Evolutionary conservation across 768 basidiomycete genomes (phyloP).

Genomic region (Inosperma sp.): DNA sequence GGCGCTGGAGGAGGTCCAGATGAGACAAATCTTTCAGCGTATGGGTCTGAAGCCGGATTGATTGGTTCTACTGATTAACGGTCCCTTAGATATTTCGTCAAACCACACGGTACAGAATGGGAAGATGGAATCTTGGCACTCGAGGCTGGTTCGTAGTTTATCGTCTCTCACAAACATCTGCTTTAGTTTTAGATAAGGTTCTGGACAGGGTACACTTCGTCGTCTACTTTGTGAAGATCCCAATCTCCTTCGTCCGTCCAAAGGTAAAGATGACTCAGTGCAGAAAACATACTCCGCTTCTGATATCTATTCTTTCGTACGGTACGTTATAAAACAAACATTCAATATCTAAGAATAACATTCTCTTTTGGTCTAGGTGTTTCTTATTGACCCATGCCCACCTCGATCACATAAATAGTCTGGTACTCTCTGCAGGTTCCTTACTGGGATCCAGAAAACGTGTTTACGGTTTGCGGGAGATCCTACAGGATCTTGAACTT

Average conservation of each 20-base stretch:
- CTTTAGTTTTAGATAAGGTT: slow-evolving; percentile 47
- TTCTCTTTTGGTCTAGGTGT: slow-evolving; percentile 48
- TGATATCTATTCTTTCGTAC: slow-evolving; percentile 52
- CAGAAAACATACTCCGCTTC: slow-evolving; percentile 34
- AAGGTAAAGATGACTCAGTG: slow-evolving; percentile 21
- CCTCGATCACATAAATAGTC: slow-evolving; percentile 81
- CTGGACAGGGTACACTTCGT: slow-evolving; percentile 75
- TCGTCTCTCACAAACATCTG: background rate
- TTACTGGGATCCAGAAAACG: slow-evolving; percentile 56
- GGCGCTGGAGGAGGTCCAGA: slow-evolving; percentile 85
- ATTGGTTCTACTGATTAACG: slow-evolving; percentile 15
- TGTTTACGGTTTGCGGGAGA: slow-evolving; percentile 56
- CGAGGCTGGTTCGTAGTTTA: slow-evolving; percentile 69
- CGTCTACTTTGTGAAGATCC: slow-evolving; percentile 56
- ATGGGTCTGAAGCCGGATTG: slow-evolving; percentile 29
- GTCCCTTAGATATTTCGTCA: slow-evolving; percentile 80
- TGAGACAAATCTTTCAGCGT: slow-evolving; percentile 88
- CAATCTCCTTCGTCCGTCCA: slow-evolving; percentile 42
- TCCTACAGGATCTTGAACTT: slow-evolving; percentile 63
- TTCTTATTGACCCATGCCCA: slow-evolving; percentile 89
- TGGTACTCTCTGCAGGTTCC: slow-evolving; percentile 82
- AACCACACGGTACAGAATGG: slow-evolving; percentile 64
- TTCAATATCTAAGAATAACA: slow-evolving; percentile 5
- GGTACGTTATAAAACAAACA: slow-evolving; percentile 26
- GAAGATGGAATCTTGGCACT: slow-evolving; percentile 76